Conservation (phyloP, 2,329 filamentous ascomycete genomes). For the Apiospora koreana region DNA sequence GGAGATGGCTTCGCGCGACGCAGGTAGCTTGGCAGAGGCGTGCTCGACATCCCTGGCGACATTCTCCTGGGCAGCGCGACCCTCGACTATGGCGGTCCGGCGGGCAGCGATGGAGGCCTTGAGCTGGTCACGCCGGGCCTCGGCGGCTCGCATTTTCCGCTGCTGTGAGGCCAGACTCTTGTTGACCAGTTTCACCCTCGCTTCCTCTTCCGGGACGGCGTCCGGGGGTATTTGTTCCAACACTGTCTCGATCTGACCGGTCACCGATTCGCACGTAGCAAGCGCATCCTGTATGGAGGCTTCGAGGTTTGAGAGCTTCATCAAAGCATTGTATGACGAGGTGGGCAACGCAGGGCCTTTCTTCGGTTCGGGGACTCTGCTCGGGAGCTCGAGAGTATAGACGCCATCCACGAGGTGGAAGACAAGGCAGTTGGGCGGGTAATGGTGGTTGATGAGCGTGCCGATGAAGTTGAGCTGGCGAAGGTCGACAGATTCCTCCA, state of each 20-base stretch:
- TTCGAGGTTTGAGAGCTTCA: conserved; percentile 85
- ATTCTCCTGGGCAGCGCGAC: conserved; percentile 59
- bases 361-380: conserved; percentile 50
- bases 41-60: conserved; percentile 63
- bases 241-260: conserved; percentile 73
- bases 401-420: conserved; percentile 86
- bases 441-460: conserved; percentile 66
- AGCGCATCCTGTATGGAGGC: conserved; percentile 90
- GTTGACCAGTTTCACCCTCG: conserved; percentile 48
- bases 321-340: conserved; percentile 83
- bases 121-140: conserved; percentile 67
- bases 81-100: conserved; percentile 66
- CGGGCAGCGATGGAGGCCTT: conserved; percentile 65
- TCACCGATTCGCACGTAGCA: conserved; percentile 71
- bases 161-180: conserved; percentile 64
- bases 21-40: conserved; percentile 58
- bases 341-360: conserved; percentile 57
- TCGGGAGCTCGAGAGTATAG: conserved; percentile 75
- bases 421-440: conserved; percentile 80
- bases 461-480: conserved; percentile 78
- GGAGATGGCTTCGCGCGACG: conserved; percentile 56
- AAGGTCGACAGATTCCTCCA: conserved; percentile 73
- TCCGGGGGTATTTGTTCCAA: conserved; percentile 44
- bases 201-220: conserved; percentile 48
- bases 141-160: conserved; percentile 63